These are phyloP conservation scores for Phytophthora niederhauseri DNA, from an alignment of 352 stramenopile genomes.

Conservation along the genomic window DNA sequence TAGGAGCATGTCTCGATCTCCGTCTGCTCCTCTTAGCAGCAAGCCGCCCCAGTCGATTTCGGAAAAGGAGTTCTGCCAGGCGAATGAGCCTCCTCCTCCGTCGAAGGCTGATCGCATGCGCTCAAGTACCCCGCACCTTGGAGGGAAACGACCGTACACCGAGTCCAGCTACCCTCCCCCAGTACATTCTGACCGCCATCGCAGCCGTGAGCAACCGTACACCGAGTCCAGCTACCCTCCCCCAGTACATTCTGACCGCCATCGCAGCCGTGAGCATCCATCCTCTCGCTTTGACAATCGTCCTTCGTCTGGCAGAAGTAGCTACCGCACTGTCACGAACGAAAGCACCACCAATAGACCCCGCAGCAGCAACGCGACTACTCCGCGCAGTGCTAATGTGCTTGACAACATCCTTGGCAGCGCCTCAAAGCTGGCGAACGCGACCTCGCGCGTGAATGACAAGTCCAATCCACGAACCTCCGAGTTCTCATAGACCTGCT, in stretches of 20 bases:
- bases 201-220: constrained; percentile 21
- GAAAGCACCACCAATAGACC: constrained; percentile 19
- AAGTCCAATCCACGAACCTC: constrained; percentile 47
- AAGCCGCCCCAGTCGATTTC: constrained; percentile 46
- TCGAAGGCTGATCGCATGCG: constrained; percentile 20
- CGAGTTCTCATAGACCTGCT: constrained; percentile 41
- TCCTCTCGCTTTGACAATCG: constrained; percentile 12
- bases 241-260: constrained; percentile 15
- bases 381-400: constrained; percentile 40
- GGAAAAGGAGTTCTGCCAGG: constrained; percentile 60
- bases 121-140: constrained; percentile 19
- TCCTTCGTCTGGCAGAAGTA: constrained; percentile 26
- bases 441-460: constrained; percentile 70
- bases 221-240: constrained; percentile 24
- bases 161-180: constrained; percentile 25
- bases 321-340: constrained; percentile 23
- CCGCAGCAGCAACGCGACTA: constrained; percentile 9
- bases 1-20: constrained; percentile 19
- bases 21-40: constrained; percentile 7
- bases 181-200: constrained; percentile 16
- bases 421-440: constrained; percentile 59
- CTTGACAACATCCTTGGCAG: constrained; percentile 73
- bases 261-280: constrained; percentile 17
- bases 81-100: constrained; percentile 42
- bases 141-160: constrained; percentile 28